Evolutionary conservation across 2,329 filamentous ascomycete species (phyloP).

Genomic region (Plectosphaerella sp.): DNA sequence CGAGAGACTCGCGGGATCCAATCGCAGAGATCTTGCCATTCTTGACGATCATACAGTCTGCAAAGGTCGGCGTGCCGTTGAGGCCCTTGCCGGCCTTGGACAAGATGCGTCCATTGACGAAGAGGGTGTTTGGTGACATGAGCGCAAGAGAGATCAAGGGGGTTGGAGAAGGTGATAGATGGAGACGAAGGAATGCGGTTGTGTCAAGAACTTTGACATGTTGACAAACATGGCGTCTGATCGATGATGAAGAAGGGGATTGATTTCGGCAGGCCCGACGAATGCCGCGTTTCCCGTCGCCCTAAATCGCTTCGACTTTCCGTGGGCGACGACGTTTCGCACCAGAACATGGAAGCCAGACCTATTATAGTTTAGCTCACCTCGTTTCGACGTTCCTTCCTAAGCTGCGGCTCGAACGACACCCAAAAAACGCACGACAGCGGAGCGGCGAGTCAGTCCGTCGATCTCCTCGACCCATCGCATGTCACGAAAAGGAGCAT

Average conservation of each 20-base stretch:
- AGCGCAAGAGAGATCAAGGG: background rate
- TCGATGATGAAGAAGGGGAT: too few relatives aligned
- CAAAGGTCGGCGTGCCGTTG: constrained; percentile 9
- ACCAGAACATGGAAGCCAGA: too few relatives aligned
- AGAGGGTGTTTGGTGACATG: constrained; percentile 8
- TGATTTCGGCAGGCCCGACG: too few relatives aligned
- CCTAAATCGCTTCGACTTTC: too few relatives aligned
- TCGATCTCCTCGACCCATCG: too few relatives aligned
- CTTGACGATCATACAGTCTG: constrained; percentile 3
- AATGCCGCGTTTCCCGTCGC: too few relatives aligned
- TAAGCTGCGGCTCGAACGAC: background rate
- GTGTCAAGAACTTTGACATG: too few relatives aligned
- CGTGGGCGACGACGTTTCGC: too few relatives aligned
- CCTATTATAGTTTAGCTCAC: background rate
- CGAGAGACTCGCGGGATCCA: background rate
- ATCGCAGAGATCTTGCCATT: constrained; percentile 2
- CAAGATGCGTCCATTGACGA: constrained; percentile 24
- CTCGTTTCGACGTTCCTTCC: constrained; percentile 5
- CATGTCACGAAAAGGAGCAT: too few relatives aligned
- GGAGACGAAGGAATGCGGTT: background rate
- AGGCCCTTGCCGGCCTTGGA: constrained; percentile 16
- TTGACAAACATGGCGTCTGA: too few relatives aligned
- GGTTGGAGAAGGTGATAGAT: background rate
- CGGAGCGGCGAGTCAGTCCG: too few relatives aligned
- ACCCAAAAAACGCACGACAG: too few relatives aligned